phyloP scores from a whole-genome alignment of 2,329 filamentous ascomycete species.

The Coniella lustricola region DNA sequence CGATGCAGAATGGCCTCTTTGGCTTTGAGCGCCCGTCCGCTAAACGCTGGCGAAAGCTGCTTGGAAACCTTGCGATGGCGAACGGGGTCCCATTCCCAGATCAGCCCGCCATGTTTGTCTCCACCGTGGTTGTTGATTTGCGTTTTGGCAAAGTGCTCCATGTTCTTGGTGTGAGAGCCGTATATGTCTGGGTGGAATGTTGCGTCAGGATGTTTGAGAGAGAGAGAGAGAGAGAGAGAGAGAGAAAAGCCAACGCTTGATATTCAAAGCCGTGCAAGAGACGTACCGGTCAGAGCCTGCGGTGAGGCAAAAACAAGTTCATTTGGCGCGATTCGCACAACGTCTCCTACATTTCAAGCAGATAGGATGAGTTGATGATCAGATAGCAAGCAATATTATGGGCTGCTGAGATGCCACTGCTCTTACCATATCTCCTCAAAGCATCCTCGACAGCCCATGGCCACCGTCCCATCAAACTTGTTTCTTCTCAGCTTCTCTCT shows the following conservation, averaged over 20 bases:
- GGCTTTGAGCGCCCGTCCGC: conserved; percentile 10
- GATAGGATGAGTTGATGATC: too few relatives aligned
- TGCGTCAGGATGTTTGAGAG: too few relatives aligned
- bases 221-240: too few relatives aligned
- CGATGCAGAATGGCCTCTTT: conserved; percentile 18
- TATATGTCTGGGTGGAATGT: conserved; percentile 21
- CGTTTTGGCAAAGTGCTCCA: conserved; percentile 19
- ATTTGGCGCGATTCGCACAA: conserved; percentile 13
- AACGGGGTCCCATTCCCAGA: conserved; percentile 20
- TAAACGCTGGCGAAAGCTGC: conserved; percentile 21
- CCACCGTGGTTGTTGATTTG: conserved; percentile 19
- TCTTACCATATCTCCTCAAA: conserved; percentile 8
- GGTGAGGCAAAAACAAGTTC: conserved; percentile 8
- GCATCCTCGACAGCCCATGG: conserved; percentile 8
- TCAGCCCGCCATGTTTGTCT: conserved; percentile 15
- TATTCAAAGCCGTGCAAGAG: too few relatives aligned
- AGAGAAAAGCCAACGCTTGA: too few relatives aligned
- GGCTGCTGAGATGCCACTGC: not conserved
- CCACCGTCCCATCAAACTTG: too few relatives aligned
- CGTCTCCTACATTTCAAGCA: not conserved
- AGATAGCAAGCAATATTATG: too few relatives aligned
- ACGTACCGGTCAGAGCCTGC: conserved; percentile 4
- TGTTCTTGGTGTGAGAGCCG: conserved; percentile 13
- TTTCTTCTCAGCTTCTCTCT: too few relatives aligned
- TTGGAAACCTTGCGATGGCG: conserved; percentile 18